Evolutionary conservation across 2,329 filamentous ascomycete genomes (phyloP), one percentile per base, ranked within the genome.

Genomic region (Hypoxylon sp.): DNA sequence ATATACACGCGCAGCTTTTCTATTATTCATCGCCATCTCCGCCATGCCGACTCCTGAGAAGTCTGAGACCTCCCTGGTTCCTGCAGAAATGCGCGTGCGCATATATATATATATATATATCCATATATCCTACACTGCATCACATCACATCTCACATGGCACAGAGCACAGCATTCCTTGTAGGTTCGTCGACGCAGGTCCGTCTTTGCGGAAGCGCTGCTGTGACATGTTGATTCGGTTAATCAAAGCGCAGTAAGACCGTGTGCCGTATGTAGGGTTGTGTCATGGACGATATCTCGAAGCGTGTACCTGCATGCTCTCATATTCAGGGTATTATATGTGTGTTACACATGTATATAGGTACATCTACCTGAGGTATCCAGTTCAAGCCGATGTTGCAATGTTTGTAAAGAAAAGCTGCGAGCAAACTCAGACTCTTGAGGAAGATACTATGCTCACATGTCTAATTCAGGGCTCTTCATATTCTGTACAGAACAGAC

Each of bases 271-370:
- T 57, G 49, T 47, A 54, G 7, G 49, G 40, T 54, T 60, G 53
- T 58, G 47, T 45, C 54, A 58, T 52, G 26, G 29, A 49, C 42
- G 43, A n/a, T 55, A 37, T 43, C 18, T 10, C n/a, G 24, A 40
- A 40, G 17, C 18, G 55, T 40, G 60, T 60, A 60, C 60, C 57
- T 60, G 60, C 60, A 63, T 63, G 58, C 42, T 51, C 51, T 37
- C 46, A 6, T 35, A 35, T 8, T 9, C 18, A 8, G 9, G 31
- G 15, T 35, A 35, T n/a, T 33, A 8, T 11, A 11, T 38, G 20
- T 63, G 41, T 31, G n/a, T n/a, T n/a, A n/a, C n/a, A n/a, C n/a
- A n/a, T n/a, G n/a, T n/a, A n/a, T n/a, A n/a, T n/a, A n/a, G n/a
- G n/a, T n/a, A n/a, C n/a, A n/a, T n/a, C n/a, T n/a, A n/a, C n/a